A percentile compares a stretch with the other conserved stretches of the same genome.
Evolutionary conservation across 2,329 filamentous ascomycete genomes (phyloP).

Genomic region (Coniella lustricola): DNA sequence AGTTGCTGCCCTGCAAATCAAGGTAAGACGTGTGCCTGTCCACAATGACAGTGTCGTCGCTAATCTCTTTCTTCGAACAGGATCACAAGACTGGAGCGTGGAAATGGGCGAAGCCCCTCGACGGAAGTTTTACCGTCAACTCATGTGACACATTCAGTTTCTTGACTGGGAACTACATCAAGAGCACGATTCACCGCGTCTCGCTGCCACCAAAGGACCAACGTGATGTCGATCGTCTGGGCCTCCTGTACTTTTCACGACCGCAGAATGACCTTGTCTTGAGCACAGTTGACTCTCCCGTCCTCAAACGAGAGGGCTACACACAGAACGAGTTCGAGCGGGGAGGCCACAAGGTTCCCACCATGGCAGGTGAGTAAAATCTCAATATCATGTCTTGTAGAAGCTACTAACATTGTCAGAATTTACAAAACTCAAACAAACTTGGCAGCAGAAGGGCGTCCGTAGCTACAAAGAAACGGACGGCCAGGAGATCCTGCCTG

Average conservation of each 20-base stretch:
- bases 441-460: slow-evolving; percentile 29
- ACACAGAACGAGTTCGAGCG: slow-evolving; percentile 32
- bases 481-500: slow-evolving; percentile 28
- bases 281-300: slow-evolving; percentile 30
- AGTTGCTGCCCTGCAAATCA: slow-evolving; percentile 44
- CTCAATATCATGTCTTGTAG: too few species aligned
- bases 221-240: slow-evolving; percentile 38
- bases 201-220: slow-evolving; percentile 34
- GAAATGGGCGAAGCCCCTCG: slow-evolving; percentile 37
- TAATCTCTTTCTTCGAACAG: background rate
- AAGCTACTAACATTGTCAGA: too few species aligned
- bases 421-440: slow-evolving; percentile 31
- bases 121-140: slow-evolving; percentile 41
- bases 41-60: too few species aligned
- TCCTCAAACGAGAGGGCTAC: slow-evolving; percentile 28
- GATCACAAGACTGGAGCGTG: slow-evolving; percentile 33
- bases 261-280: slow-evolving; percentile 32
- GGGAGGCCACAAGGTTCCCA: slow-evolving; percentile 25
- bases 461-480: slow-evolving; percentile 16
- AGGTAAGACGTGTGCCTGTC: background rate
- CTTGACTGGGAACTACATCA: slow-evolving; percentile 36
- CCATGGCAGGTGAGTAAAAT: slow-evolving; percentile 25
- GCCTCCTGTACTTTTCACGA: slow-evolving; percentile 45
- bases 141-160: slow-evolving; percentile 36
- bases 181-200: slow-evolving; percentile 30